Evolutionary conservation across 768 basidiomycete genomes (phyloP), one percentile per base, ranked within the genome.

Genomic region (Coprinellus micaceus): DNA sequence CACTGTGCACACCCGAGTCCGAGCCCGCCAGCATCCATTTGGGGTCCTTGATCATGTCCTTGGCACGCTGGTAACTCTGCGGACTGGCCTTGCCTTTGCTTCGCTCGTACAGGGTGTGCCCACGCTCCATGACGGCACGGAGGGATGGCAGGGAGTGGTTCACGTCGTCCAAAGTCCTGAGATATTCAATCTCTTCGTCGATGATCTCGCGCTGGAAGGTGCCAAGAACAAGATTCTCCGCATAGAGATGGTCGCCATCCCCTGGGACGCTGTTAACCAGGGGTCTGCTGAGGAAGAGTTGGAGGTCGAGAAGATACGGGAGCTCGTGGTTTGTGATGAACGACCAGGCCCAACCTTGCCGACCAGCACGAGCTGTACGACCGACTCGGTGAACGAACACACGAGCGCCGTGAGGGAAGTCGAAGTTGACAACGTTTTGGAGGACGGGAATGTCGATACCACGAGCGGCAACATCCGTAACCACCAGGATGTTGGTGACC

Each of bases 371-470:
- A 5, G 97, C 97, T 4, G 97, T 98, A 57, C 97, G 84, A 45
- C 97, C 97, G 22, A 98, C 96, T 56, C 97, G 90, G 70, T 99
- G 97, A 0, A 99, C 86, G 62, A 98, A 99, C 11, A 97, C 86
- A 55, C 95, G 78, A 1, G 94, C 85, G 22, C 95, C 93, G 57
- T 93, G 89, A 0, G 97, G 97, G 62, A 99, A 98, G 64, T 99
- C 97, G 69, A 95, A 99, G 70, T 99, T 99, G 69, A 99, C 78
- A 30, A 99, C 97, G 66, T 98, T 91, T 67, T 95, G 93, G 59
- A 99, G 81, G 39, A 98, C 81, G 4, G 97, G 97, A 30, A 99
- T 95, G 72, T 99, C 97, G 63, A 99, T 93, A 64, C 97, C 97
- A 61, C 97, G 89, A 13, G 97, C 97, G 19, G 97, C 97, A 39